A percentile compares a stretch with the other conserved stretches of the same genome.
Conservation (phyloP, 192 early-diverging fungal species). For the Funneliformis geosporum region DNA sequence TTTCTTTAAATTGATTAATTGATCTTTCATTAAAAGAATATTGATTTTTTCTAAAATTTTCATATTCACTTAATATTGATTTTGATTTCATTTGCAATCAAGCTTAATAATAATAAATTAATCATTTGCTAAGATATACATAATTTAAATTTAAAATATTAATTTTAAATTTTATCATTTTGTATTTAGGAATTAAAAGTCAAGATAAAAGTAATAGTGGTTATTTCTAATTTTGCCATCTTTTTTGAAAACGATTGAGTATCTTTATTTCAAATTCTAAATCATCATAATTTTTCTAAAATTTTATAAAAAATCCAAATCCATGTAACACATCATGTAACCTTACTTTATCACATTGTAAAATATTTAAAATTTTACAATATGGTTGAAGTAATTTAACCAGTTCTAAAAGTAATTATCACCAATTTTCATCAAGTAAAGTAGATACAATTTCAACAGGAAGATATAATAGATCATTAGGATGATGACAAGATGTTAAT, state of each 20-base stretch:
- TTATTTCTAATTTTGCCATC: too few species aligned
- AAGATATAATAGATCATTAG: neutral
- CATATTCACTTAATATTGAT: constrained; percentile 17
- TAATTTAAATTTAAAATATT: constrained; percentile 7
- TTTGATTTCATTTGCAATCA: neutral
- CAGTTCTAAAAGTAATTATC: neutral
- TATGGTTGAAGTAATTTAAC: constrained; percentile 8
- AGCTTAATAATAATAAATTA: constrained; percentile 24
- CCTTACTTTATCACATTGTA: neutral
- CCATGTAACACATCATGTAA: neutral
- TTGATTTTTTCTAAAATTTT: neutral
- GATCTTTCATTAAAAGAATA: constrained; percentile 14
- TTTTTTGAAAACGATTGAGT: neutral
- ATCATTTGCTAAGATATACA: too few species aligned
- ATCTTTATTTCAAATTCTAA: neutral
- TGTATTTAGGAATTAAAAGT: too few species aligned
- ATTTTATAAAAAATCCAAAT: neutral
- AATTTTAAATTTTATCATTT: too few species aligned
- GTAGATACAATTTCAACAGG: neutral
- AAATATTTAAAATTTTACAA: neutral
- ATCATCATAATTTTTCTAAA: constrained; percentile 5
- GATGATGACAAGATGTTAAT: neutral
- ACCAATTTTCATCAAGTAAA: constrained; percentile 5
- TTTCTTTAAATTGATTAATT: constrained; percentile 9
- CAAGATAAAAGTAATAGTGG: too few species aligned